Evolutionary conservation across 805 yeast species (phyloP).

Genomic region (Metschnikowia cubensis): DNA sequence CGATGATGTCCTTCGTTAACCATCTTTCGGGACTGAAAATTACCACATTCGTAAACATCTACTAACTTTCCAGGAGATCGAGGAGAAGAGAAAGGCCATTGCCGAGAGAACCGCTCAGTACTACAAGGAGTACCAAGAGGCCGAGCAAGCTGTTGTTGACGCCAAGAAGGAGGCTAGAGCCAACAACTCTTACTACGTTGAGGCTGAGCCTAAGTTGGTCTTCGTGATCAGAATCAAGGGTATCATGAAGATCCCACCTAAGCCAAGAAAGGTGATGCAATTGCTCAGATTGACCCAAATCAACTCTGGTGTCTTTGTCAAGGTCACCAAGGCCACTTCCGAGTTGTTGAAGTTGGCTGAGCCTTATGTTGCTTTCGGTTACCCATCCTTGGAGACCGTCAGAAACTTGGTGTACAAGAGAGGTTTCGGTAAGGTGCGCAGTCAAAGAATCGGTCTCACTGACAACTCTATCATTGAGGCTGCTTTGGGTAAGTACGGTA

Average conservation of each 20-base stretch:
- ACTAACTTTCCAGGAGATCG: conserved; percentile 31
- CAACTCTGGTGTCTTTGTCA: conserved; percentile 93
- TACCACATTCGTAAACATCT: background rate
- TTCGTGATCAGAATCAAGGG: conserved; percentile 99
- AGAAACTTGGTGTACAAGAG: conserved; percentile 95
- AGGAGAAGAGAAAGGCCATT: conserved; percentile 61
- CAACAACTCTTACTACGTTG: conserved; percentile 89
- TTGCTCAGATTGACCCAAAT: conserved; percentile 89
- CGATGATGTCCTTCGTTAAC: conserved; percentile 75
- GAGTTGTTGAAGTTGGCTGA: conserved; percentile 92
- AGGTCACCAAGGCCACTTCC: conserved; percentile 90
- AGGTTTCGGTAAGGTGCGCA: conserved; percentile 96
- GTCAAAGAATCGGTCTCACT: conserved; percentile 87
- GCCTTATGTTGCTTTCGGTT: conserved; percentile 96
- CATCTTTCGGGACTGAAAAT: conserved; percentile 82
- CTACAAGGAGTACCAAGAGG: conserved; percentile 89
- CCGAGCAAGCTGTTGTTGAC: conserved; percentile 80
- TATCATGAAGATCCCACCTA: conserved; percentile 97
- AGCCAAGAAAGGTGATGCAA: conserved; percentile 98
- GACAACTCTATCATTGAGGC: conserved; percentile 89
- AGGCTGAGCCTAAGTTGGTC: conserved; percentile 91
- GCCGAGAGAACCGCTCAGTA: conserved; percentile 95
- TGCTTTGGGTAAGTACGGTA: conserved; percentile 87
- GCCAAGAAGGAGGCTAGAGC: conserved; percentile 95
- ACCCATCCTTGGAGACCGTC: conserved; percentile 89